Evolutionary conservation across 78 protist species (phyloP).

Genomic region (Planoprotostelium fungivorum): DNA sequence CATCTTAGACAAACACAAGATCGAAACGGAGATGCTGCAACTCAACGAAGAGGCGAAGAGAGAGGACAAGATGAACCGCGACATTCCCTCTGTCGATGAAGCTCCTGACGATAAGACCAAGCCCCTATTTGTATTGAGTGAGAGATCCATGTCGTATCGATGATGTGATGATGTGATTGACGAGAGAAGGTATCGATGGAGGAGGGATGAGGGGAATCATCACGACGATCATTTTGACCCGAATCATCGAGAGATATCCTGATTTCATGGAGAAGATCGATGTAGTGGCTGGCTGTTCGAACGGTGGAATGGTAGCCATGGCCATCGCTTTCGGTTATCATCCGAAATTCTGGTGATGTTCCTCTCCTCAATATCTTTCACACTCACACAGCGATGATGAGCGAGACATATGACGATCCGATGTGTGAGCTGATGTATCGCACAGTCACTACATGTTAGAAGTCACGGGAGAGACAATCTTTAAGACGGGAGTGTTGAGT

Average conservation of each 20-base stretch:
- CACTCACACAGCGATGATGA: background rate
- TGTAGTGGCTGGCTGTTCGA: constrained; percentile 20
- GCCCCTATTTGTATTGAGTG: background rate
- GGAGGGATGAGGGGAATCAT: constrained; percentile 58
- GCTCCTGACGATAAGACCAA: no score
- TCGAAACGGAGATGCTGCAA: background rate
- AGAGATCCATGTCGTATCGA: no score
- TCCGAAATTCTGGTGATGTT: background rate
- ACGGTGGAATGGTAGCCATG: background rate
- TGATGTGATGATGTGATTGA: background rate
- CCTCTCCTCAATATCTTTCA: no score
- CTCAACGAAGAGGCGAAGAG: background rate
- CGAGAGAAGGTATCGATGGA: constrained; percentile 25
- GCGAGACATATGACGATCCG: background rate
- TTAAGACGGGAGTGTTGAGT: background rate
- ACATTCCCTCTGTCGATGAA: background rate
- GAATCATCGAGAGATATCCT: constrained; percentile 41
- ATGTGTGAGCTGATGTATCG: background rate
- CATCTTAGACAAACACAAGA: background rate
- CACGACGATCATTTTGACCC: constrained; percentile 19
- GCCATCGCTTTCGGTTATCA: background rate
- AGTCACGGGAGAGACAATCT: background rate
- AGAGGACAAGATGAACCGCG: background rate
- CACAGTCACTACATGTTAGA: no score
- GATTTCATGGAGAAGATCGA: constrained; percentile 42